Evolutionary conservation across 2,329 filamentous ascomycete species (phyloP), one percentile per base, ranked within the genome.

Genomic region (Alternaria arbusti): DNA sequence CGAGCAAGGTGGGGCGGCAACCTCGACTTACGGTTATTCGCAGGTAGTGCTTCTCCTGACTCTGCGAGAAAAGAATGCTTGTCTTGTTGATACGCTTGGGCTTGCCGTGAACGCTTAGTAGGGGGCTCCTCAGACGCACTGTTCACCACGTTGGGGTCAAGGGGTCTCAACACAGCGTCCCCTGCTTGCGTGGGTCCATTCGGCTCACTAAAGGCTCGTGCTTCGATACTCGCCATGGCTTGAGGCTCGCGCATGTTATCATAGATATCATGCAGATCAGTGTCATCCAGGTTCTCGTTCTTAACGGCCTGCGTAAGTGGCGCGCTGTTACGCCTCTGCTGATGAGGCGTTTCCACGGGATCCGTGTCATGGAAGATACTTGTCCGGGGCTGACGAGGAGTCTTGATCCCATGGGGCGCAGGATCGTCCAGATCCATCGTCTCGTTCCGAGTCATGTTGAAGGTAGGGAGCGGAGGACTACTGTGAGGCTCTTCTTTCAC

Each of bases 391-490:
- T 67, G 65, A 10, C 64, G 68, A 11, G 81, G 79, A 6, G 80
- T 82, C 12, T 67, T 59, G 13, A 76, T 66, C 12, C 78, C 64
- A 25, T 65, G 66, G 13, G 70, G 68, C 3, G 71, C 71, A 7
- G 80, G 61, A 15, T 78, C 77, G 63, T 85, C 83, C 3, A 85
- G 75, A 68, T 85, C 83, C 30, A 84, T 79, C 2, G 81, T 83
- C 59, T 82, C 79, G 8, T 71, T 79, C 10, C 78, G 77, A 5
- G 74, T 51, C 4, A 75, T 65, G 10, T 65, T 70, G 50, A 69
- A 46, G 22, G 56, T 32, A 32, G 47, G 49, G 32, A 60, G 25
- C 4, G 67, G 65, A 9, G 74, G 72, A 61, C 80, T 82, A 52
- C 79, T 80, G 52, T 57, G 64, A 9, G 70, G 73, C 59, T 84